Conservation (phyloP, 2,329 filamentous ascomycete species). For the Fusarium sp. region DNA sequence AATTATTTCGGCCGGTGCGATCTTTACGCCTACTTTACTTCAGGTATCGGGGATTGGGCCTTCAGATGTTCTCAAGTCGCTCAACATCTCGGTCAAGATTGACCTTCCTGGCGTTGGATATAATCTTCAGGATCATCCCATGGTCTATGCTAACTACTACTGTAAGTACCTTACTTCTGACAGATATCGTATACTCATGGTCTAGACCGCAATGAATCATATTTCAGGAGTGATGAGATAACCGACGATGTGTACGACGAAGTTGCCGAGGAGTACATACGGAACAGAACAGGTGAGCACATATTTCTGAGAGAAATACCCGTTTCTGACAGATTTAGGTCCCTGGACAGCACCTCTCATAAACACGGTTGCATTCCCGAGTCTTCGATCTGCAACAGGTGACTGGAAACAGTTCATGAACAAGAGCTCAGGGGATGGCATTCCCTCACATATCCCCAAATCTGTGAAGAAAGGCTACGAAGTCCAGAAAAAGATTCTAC, state of each 20-base stretch:
- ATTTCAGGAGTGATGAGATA: conserved; percentile 11
- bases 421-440: not conserved
- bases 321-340: not conserved
- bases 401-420: conserved; percentile 1
- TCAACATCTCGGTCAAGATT: conserved; percentile 2
- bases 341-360: conserved; percentile 25
- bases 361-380: conserved; percentile 14
- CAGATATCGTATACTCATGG: not conserved
- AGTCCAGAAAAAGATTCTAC: conserved; percentile 6
- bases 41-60: conserved; percentile 25
- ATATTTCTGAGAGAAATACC: not conserved
- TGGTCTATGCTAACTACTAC: conserved; percentile 12
- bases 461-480: conserved; percentile 13
- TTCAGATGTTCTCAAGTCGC: not conserved
- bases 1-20: conserved; percentile 20
- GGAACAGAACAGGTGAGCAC: conserved; percentile 5
- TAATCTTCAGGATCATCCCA: conserved; percentile 25
- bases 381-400: not conserved
- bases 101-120: conserved; percentile 15
- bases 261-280: conserved; percentile 7
- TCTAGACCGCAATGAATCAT: conserved; percentile 8
- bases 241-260: conserved; percentile 4
- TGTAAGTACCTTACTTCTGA: not conserved
- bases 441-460: not conserved
- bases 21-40: conserved; percentile 16